Conservation (phyloP, 176 grass and related monocot species). For the Bothriochloa decipiens region DNA sequence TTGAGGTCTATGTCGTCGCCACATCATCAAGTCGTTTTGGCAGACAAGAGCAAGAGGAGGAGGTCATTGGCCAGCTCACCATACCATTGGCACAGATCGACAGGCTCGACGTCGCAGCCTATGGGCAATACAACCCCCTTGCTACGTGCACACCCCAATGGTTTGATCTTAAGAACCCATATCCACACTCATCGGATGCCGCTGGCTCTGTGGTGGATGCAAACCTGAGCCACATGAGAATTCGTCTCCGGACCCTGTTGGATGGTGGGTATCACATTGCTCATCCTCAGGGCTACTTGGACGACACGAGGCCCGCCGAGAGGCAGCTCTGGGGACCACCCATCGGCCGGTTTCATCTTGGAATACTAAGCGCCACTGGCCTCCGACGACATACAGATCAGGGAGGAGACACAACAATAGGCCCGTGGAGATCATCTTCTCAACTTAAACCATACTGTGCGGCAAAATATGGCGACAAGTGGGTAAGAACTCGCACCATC, state of each 20-base stretch:
- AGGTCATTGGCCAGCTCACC: constrained; percentile 6
- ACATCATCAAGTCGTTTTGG: no score
- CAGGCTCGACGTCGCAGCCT: neutral
- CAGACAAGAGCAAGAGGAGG: neutral
- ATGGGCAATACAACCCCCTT: no score
- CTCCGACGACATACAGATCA: neutral
- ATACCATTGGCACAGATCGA: neutral
- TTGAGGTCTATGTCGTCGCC: neutral
- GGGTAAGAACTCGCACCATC: constrained; percentile 57
- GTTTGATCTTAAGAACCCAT: no score
- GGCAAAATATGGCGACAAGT: constrained; percentile 18
- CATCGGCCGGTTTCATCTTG: constrained; percentile 39
- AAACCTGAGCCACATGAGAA: neutral
- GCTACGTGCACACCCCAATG: no score
- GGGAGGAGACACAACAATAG: no score
- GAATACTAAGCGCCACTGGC: constrained; percentile 9
- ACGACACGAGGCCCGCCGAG: constrained; percentile 31
- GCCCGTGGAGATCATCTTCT: no score
- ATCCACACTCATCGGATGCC: no score
- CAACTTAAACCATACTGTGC: neutral
- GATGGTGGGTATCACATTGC: constrained; percentile 36
- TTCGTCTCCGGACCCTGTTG: constrained; percentile 26
- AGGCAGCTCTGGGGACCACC: constrained; percentile 19
- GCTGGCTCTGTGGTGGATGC: no score
- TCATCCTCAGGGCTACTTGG: neutral